Percentiles rank a stretch among this genome's conserved stretches.
These are phyloP conservation scores for Magnusiomyces clavatus DNA, from an alignment of 1,139 yeast genomes.

Conservation along the genomic window DNA sequence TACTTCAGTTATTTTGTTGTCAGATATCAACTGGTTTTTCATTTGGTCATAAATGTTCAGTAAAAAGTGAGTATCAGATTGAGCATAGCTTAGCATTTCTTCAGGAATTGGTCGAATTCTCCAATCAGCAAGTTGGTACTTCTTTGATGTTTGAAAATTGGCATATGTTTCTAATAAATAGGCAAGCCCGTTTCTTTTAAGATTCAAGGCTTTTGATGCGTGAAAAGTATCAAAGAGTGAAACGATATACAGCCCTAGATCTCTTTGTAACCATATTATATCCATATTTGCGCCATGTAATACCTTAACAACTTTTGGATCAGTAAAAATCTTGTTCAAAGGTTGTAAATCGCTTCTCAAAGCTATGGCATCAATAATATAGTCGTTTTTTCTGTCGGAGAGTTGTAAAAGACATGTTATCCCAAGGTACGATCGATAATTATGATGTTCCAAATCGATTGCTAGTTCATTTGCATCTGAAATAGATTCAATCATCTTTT, in stretches of 20 bases:
- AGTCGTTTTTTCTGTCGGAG: conserved; percentile 71
- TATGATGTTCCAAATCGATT: conserved; percentile 97
- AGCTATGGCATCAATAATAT: conserved; percentile 70
- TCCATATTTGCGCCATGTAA: conserved; percentile 98
- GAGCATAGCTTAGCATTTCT: conserved; percentile 79
- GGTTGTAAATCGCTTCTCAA: conserved; percentile 63
- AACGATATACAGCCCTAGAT: conserved; percentile 84
- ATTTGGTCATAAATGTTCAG: conserved; percentile 72
- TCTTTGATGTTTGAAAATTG: conserved; percentile 79
- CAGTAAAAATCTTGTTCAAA: conserved; percentile 68
- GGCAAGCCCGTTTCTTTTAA: conserved; percentile 80
- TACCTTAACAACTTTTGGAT: conserved; percentile 76
- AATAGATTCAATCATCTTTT: conserved; percentile 49
- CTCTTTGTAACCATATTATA: conserved; percentile 94
- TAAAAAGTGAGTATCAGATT: conserved; percentile 91
- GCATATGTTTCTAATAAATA: conserved; percentile 75
- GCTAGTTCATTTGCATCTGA: conserved; percentile 58
- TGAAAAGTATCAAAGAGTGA: conserved; percentile 88
- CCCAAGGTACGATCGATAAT: conserved; percentile 82
- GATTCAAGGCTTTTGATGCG: conserved; percentile 72
- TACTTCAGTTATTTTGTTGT: conserved; percentile 44
- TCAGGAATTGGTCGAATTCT: conserved; percentile 75
- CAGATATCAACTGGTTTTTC: conserved; percentile 52
- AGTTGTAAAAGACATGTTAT: conserved; percentile 92
- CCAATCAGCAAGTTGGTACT: conserved; percentile 97